These are phyloP conservation scores for Backusella australiensis DNA, from an alignment of 192 early-diverging fungal genomes.

Conservation along the genomic window DNA sequence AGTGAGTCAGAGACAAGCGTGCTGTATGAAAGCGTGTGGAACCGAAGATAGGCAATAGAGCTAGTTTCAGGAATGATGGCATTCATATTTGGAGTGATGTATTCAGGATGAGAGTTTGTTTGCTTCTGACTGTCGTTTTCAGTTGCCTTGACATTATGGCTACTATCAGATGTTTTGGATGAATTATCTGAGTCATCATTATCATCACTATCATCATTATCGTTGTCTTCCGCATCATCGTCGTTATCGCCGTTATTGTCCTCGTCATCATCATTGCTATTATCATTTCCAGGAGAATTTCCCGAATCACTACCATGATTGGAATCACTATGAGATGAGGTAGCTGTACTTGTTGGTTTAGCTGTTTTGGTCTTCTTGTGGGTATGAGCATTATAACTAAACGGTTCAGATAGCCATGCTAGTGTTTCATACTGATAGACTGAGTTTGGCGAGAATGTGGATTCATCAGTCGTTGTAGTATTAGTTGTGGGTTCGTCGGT, in stretches of 20 bases:
- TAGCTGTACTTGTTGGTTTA: not conserved
- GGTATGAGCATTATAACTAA: conserved; percentile 5
- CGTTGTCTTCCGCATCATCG: not conserved
- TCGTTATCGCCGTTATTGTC: not conserved
- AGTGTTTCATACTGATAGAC: conserved; percentile 24
- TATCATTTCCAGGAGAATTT: not conserved
- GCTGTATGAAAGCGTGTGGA: conserved; percentile 24
- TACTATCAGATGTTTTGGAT: not conserved
- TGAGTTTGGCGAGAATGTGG: not conserved
- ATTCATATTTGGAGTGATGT: conserved; percentile 22
- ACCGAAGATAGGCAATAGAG: conserved; percentile 14
- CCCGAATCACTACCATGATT: not conserved
- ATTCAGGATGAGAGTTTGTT: not conserved
- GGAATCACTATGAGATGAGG: not conserved
- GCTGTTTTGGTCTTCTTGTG: not conserved
- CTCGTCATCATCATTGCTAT: not conserved
- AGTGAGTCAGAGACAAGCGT: conserved; percentile 26
- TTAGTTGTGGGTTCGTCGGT: not conserved
- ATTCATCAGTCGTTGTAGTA: not conserved
- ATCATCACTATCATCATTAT: not conserved
- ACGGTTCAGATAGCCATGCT: conserved; percentile 23
- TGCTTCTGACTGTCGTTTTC: not conserved
- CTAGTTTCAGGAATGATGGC: conserved; percentile 19
- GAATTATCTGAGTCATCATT: not conserved
- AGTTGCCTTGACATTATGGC: not conserved